Evolutionary conservation across 1,284 basidiomycete species (phyloP), one percentile per base, ranked within the genome.

Genomic region (Ustilago xerochloae): DNA sequence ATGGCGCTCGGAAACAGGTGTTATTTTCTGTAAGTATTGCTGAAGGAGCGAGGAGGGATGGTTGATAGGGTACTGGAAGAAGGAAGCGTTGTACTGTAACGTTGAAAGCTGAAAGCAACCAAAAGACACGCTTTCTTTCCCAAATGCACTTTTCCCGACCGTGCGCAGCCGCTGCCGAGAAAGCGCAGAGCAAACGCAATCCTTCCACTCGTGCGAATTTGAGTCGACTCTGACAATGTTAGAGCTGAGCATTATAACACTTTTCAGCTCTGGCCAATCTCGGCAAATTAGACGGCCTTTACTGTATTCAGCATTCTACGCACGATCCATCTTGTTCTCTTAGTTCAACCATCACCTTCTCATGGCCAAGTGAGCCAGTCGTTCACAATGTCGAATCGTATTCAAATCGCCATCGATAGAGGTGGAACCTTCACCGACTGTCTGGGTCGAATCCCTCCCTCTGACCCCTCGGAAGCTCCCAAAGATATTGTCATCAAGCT

Each of bases 401-500:
- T 80, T 3, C 78, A 78, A 53, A 80, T 80, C 38, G 78, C 78
- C 41, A 80, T 79, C 38, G 77, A 85, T 63, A 78, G 84, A 20
- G 84, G 84, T 15, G 84, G 84, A 1, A 84, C 83, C 2, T 84
- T 84, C 49, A 78, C 79, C 38, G 84, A 85, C 72, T 80, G 78
- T 41, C 66, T 81, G 39, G 79, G 75, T 32, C 64, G 74, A 32
- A 65, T 81, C 38, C 75, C 80, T 4, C 38, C 58, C 13, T 16
- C 50, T 5, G 32, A 41, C 4, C 36, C 60, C 1, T 67, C 47
- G 33, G 54, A 63, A 29, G 39, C 65, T 5, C 59, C 69, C n/a
- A 69, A 55, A 6, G 84, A 86, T 61, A 78, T 84, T 46, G 80
- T 86, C 56, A 72, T 86, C 75, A 86, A 86, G 75, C 81, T 86